Conservation (phyloP, 768 basidiomycete genomes). For the Clathrus columnatus region DNA sequence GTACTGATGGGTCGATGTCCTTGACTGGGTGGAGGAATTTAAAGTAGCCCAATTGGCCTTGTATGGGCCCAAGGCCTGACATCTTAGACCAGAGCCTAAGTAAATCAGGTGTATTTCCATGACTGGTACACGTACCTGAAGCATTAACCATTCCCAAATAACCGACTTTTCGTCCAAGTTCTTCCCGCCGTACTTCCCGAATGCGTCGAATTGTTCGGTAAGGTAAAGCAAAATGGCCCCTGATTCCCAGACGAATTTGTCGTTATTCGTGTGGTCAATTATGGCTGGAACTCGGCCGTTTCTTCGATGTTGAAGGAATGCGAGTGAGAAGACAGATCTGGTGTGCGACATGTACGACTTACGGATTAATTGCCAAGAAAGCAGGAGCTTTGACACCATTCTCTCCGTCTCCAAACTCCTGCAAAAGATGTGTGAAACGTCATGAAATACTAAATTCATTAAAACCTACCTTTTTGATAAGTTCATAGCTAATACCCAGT, state of each 20-base stretch:
- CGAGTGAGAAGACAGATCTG: neutral
- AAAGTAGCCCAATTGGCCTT: conserved; percentile 13
- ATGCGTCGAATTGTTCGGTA: conserved; percentile 69
- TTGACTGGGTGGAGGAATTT: conserved; percentile 13
- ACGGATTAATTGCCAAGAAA: conserved; percentile 5
- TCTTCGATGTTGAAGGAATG: neutral
- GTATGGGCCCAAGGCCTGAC: conserved; percentile 2
- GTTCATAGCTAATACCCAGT: neutral
- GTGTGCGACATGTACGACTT: too few species aligned
- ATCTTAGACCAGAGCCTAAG: neutral
- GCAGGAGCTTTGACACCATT: neutral
- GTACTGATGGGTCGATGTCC: conserved; percentile 11
- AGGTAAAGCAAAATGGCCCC: conserved; percentile 80
- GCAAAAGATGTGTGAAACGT: too few species aligned
- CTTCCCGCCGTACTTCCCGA: conserved; percentile 43
- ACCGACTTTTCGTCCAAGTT: neutral
- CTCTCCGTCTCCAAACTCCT: conserved; percentile 3
- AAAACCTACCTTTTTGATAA: neutral
- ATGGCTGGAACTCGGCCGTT: conserved; percentile 63
- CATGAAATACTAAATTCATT: neutral
- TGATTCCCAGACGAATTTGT: conserved; percentile 66
- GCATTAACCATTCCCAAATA: neutral
- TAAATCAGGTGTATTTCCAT: neutral
- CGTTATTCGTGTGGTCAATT: conserved; percentile 43
- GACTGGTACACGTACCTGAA: neutral